Evolutionary conservation across 2,329 filamentous ascomycete genomes (phyloP).

Genomic region (Capronia americana): DNA sequence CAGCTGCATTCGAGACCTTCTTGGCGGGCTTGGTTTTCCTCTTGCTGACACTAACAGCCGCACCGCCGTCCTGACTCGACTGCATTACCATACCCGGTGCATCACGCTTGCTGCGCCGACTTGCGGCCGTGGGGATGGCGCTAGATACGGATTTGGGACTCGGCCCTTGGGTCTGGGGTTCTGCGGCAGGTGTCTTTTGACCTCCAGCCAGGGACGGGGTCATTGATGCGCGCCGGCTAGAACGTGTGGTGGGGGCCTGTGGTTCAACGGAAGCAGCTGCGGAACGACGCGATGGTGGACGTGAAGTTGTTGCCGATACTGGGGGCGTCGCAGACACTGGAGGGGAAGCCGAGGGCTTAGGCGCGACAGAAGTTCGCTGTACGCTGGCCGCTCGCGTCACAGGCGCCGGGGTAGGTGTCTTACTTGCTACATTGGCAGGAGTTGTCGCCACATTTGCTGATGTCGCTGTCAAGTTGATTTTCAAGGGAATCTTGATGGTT

Average conservation of each 20-base stretch:
- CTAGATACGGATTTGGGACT: constrained; percentile 43
- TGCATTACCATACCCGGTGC: constrained; percentile 64
- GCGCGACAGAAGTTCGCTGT: constrained; percentile 34
- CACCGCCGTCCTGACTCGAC: constrained; percentile 63
- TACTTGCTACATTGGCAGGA: constrained; percentile 4
- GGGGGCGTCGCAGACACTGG: constrained; percentile 40
- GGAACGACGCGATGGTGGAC: constrained; percentile 40
- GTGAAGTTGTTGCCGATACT: constrained; percentile 37
- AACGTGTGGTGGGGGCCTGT: constrained; percentile 19
- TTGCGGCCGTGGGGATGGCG: constrained; percentile 45
- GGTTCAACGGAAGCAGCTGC: constrained; percentile 36
- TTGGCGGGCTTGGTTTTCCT: constrained; percentile 61
- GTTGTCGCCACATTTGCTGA: constrained; percentile 13
- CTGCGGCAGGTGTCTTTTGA: constrained; percentile 49
- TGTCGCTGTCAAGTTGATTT: constrained; percentile 35
- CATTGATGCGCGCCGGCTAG: constrained; percentile 32
- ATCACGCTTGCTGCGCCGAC: constrained; percentile 62
- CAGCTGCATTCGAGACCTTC: constrained; percentile 47
- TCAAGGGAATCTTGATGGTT: constrained; percentile 40
- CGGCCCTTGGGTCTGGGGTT: constrained; percentile 38
- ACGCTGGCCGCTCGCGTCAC: constrained; percentile 34
- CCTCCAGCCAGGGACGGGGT: constrained; percentile 35
- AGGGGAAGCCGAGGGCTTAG: constrained; percentile 39
- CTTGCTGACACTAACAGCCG: constrained; percentile 66
- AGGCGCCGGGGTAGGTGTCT: constrained; percentile 35